phyloP scores from a whole-genome alignment of 352 stramenopile species.

The Poterioochromonas sp. region DNA sequence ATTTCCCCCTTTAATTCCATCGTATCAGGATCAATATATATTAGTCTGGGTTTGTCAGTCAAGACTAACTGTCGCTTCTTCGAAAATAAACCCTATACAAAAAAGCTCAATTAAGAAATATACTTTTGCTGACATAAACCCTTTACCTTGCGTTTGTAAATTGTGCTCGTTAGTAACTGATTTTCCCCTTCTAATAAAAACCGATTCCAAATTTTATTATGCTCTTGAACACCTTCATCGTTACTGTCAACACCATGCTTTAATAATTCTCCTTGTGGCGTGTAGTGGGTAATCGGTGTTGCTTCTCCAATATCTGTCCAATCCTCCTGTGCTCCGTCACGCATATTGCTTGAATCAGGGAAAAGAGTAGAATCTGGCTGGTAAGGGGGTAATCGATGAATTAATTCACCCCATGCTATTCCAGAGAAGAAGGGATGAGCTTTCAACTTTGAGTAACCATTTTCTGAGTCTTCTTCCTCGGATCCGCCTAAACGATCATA shows the following conservation, averaged over 20 bases:
- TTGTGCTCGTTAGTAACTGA: not conserved
- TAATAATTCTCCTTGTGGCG: not conserved
- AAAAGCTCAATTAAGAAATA: not conserved
- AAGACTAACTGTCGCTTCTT: constrained; percentile 33
- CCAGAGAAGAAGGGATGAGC: constrained; percentile 15
- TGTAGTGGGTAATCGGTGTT: not conserved
- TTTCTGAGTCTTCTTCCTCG: not conserved
- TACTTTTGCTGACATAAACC: not conserved
- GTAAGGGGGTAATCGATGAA: not conserved
- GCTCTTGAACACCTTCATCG: not conserved
- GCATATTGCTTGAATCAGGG: constrained; percentile 20
- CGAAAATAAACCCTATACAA: constrained; percentile 31
- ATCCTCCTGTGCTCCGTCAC: not conserved
- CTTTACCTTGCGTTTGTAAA: constrained; percentile 24
- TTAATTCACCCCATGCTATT: constrained; percentile 8
- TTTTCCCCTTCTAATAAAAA: constrained; percentile 25
- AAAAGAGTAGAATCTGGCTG: not conserved
- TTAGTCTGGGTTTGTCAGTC: constrained; percentile 30
- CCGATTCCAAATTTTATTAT: not conserved
- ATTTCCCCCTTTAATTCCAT: constrained; percentile 36
- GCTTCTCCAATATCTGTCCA: constrained; percentile 21
- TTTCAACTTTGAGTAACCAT: not conserved
- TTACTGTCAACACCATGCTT: not conserved
- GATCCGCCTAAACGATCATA: constrained; percentile 6
- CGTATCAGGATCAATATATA: constrained; percentile 34